Evolutionary conservation across 345 rosid genomes (phyloP).

Genomic region (Syzygium jambos): DNA sequence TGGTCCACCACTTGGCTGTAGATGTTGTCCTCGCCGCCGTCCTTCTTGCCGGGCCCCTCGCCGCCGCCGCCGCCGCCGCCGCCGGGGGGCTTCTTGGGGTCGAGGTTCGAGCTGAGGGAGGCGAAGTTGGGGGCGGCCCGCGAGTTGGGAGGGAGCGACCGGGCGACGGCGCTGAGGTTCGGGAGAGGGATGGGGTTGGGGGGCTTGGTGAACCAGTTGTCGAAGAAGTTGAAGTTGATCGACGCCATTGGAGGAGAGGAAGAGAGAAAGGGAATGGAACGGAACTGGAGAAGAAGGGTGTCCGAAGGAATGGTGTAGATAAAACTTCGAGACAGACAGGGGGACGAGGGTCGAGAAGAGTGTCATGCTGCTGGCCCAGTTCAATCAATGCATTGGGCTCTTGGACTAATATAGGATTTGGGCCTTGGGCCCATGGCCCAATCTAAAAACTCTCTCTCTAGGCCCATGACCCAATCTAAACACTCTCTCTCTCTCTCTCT

Average conservation of each 20-base stretch:
- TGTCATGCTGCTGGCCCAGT: not conserved
- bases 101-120: constrained; percentile 34
- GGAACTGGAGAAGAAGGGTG: not conserved
- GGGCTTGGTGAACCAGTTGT: constrained; percentile 70
- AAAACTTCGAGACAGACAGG: not conserved
- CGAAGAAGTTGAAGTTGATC: constrained; percentile 70
- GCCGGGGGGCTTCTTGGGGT: constrained; percentile 12
- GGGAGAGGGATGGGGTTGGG: constrained; percentile 48
- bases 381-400: not conserved
- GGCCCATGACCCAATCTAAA: too few species aligned
- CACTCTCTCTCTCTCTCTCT: too few species aligned
- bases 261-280: not conserved
- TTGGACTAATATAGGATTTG: not conserved
- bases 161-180: constrained; percentile 33
- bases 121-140: constrained; percentile 40
- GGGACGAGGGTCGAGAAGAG: not conserved
- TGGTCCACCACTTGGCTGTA: constrained; percentile 41
- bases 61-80: constrained; percentile 11
- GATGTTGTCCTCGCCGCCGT: constrained; percentile 28
- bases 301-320: not conserved
- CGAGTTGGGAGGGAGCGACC: constrained; percentile 9
- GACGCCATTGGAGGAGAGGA: constrained; percentile 40
- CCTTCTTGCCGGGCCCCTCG: constrained; percentile 20
- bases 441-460: too few species aligned
- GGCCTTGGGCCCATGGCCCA: not conserved